Evolutionary conservation across 495 filamentous ascomycete species (phyloP).

Genomic region (Geopyxis carbonaria): DNA sequence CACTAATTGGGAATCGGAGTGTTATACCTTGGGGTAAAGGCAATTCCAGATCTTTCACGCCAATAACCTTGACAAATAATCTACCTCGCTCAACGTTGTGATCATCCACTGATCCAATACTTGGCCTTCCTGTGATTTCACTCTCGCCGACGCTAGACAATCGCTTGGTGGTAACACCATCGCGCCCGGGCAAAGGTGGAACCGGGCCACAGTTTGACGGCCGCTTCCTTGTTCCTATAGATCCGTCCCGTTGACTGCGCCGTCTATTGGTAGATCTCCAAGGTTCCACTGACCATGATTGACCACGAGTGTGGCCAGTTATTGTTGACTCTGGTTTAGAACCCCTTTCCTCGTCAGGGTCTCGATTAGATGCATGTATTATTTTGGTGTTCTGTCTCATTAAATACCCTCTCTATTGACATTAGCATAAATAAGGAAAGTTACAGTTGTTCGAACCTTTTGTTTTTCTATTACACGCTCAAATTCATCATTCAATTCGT

Average conservation of each 20-base stretch:
- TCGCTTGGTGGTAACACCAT: slow-evolving; percentile 43
- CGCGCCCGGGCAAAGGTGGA: slow-evolving; percentile 76
- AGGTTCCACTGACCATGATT: slow-evolving; percentile 89
- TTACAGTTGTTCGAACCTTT: slow-evolving; percentile 59
- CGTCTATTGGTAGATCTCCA: slow-evolving; percentile 72
- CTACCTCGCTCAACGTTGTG: slow-evolving; percentile 81
- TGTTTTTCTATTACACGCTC: slow-evolving; percentile 88
- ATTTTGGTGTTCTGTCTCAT: slow-evolving; percentile 98
- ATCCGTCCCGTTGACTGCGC: slow-evolving; percentile 40
- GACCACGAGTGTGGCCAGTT: slow-evolving; percentile 48
- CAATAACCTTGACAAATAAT: slow-evolving; percentile 91
- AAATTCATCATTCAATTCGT: slow-evolving; percentile 53
- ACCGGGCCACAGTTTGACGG: slow-evolving; percentile 45
- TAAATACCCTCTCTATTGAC: slow-evolving; percentile 82
- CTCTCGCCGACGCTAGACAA: slow-evolving; percentile 33
- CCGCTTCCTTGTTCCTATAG: slow-evolving; percentile 29
- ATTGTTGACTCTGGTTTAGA: slow-evolving; percentile 53
- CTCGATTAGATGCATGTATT: slow-evolving; percentile 64
- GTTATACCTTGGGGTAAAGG: slow-evolving; percentile 73
- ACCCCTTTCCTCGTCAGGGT: slow-evolving; percentile 36
- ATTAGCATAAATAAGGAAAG: slow-evolving; percentile 42
- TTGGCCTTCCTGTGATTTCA: slow-evolving; percentile 10
- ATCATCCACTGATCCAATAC: slow-evolving; percentile 42
- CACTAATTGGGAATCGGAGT: slow-evolving; percentile 2
- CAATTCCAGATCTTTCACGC: slow-evolving; percentile 84